These are phyloP conservation scores for Penicillium frequentans DNA, from an alignment of 2,329 filamentous ascomycete species.

Conservation along the genomic window DNA sequence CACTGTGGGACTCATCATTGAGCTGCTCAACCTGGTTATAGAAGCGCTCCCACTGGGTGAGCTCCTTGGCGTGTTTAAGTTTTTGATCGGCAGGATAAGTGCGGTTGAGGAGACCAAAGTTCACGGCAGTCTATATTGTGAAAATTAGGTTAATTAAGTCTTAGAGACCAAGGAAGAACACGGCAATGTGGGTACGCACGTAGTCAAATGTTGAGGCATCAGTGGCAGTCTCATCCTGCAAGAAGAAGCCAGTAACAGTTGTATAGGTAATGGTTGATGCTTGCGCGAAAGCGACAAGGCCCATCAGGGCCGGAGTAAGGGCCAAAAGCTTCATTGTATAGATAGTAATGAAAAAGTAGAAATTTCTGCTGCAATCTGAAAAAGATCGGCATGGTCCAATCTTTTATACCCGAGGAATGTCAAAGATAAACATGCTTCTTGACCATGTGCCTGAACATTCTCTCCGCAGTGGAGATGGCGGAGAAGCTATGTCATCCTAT, in stretches of 20 bases:
- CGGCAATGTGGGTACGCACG: slow-evolving; percentile 28
- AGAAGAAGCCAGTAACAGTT: slow-evolving; percentile 49
- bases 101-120: slow-evolving; percentile 53
- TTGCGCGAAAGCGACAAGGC: slow-evolving; percentile 70
- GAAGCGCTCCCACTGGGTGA: slow-evolving; percentile 60
- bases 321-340: slow-evolving; percentile 60
- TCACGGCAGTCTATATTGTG: slow-evolving; percentile 33
- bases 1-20: slow-evolving; percentile 41
- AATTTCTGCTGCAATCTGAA: neutral
- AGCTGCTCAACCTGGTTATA: slow-evolving; percentile 48
- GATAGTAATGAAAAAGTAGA: neutral
- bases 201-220: slow-evolving; percentile 50
- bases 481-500: slow-evolving; percentile 12
- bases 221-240: slow-evolving; percentile 49
- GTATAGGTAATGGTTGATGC: slow-evolving; percentile 35
- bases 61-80: slow-evolving; percentile 24
- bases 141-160: neutral
- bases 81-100: slow-evolving; percentile 43
- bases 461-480: slow-evolving; percentile 4
- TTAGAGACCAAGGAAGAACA: neutral
- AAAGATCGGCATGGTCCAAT: slow-evolving; percentile 12
- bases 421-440: neutral
- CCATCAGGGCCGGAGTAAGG: slow-evolving; percentile 70
- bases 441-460: neutral
- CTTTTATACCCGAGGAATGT: slow-evolving; percentile 6